These are phyloP conservation scores for Golubevia sp. DNA, from an alignment of 1,284 basidiomycete genomes.

Conservation along the genomic window DNA sequence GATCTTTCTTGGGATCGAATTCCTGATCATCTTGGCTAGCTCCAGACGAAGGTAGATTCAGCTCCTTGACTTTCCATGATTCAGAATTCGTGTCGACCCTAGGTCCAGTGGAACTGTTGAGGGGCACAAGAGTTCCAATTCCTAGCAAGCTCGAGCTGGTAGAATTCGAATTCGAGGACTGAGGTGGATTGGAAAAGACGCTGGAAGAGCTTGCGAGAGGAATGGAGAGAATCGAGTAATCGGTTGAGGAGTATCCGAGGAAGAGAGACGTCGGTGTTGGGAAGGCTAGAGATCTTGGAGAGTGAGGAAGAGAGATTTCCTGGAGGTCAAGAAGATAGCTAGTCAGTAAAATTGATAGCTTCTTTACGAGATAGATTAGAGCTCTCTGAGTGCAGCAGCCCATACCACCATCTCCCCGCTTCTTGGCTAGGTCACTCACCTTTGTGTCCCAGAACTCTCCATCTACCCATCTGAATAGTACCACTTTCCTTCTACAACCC, in stretches of 20 bases:
- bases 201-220: slow-evolving; percentile 14
- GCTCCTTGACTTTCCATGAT: background rate
- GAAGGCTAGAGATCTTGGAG: slow-evolving; percentile 73
- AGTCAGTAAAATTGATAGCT: no score
- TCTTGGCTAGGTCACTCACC: slow-evolving; percentile 63
- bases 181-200: no score
- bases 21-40: background rate
- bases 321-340: slow-evolving; percentile 62
- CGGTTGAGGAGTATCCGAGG: slow-evolving; percentile 76
- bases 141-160: background rate
- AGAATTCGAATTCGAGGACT: no score
- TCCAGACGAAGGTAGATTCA: background rate
- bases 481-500: slow-evolving; percentile 81
- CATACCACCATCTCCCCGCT: slow-evolving; percentile 6
- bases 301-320: slow-evolving; percentile 83
- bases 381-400: no score
- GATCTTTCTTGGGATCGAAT: no score
- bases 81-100: background rate
- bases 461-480: slow-evolving; percentile 82
- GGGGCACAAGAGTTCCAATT: background rate
- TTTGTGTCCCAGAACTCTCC: slow-evolving; percentile 77
- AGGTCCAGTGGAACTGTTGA: background rate
- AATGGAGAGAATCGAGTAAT: slow-evolving; percentile 76
- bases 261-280: slow-evolving; percentile 71
- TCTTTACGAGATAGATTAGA: no score